Conservation (phyloP, 768 basidiomycete species). For the Pleurotus giganteus region DNA sequence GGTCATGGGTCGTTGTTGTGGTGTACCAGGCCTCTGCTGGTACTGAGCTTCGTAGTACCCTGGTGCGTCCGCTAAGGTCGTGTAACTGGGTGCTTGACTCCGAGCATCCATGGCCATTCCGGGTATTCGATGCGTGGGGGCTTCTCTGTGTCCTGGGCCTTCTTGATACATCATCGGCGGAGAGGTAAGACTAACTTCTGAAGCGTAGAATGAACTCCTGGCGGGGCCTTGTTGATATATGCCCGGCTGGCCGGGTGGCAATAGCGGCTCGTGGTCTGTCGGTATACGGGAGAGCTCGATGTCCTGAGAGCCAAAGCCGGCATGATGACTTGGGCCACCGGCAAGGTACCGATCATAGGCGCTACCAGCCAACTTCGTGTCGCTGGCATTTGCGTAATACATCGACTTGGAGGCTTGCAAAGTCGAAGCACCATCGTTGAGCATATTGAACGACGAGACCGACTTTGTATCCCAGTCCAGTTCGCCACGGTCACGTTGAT, state of each 20-base stretch:
- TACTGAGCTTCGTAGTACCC: slow-evolving; percentile 29
- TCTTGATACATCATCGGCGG: slow-evolving; percentile 36
- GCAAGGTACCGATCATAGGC: slow-evolving; percentile 62
- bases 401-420: slow-evolving; percentile 40
- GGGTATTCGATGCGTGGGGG: slow-evolving; percentile 60
- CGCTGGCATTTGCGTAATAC: slow-evolving; percentile 32
- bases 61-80: slow-evolving; percentile 23
- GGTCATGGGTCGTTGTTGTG: not conserved
- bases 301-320: slow-evolving; percentile 21
- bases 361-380: slow-evolving; percentile 28
- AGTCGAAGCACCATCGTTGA: slow-evolving; percentile 43
- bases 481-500: slow-evolving; percentile 60
- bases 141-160: slow-evolving; percentile 48
- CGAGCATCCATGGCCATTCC: not conserved
- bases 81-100: slow-evolving; percentile 34
- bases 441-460: slow-evolving; percentile 56
- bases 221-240: slow-evolving; percentile 31
- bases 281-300: slow-evolving; percentile 54
- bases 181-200: slow-evolving; percentile 37
- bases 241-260: slow-evolving; percentile 34
- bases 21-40: not conserved
- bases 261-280: slow-evolving; percentile 51
- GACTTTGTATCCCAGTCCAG: slow-evolving; percentile 86
- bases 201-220: slow-evolving; percentile 27
- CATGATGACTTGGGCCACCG: slow-evolving; percentile 34